These are phyloP conservation scores for Ophiostoma montium DNA, from an alignment of 2,329 filamentous ascomycete species.

Conservation along the genomic window DNA sequence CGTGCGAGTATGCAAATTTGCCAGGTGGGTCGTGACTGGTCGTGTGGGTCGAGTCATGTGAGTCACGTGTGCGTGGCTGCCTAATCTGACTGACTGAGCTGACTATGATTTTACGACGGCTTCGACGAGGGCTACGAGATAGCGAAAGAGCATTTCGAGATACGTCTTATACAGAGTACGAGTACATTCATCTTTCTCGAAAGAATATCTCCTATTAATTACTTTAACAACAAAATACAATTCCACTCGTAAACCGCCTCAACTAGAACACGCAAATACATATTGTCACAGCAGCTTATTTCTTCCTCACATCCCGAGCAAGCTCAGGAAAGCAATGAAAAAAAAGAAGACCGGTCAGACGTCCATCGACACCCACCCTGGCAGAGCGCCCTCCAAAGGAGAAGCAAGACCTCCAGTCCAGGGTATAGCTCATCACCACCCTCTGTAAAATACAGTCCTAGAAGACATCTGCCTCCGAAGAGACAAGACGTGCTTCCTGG, in stretches of 20 bases:
- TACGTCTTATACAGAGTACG: too few species aligned
- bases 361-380: constrained; percentile 74
- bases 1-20: constrained; percentile 15
- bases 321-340: constrained; percentile 41
- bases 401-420: constrained; percentile 42
- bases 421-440: constrained; percentile 94
- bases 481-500: constrained; percentile 7
- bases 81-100: background rate
- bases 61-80: background rate
- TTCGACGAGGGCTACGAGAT: too few species aligned
- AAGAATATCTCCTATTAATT: too few species aligned
- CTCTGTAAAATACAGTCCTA: constrained; percentile 53
- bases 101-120: too few species aligned
- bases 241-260: background rate
- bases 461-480: constrained; percentile 1
- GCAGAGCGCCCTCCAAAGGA: constrained; percentile 55
- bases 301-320: constrained; percentile 39
- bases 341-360: constrained; percentile 65
- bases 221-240: too few species aligned
- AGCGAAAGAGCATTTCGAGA: too few species aligned
- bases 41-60: background rate
- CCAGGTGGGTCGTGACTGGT: too few species aligned
- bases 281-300: too few species aligned
- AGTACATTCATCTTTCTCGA: too few species aligned
- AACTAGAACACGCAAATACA: background rate